Evolutionary conservation across 2,329 filamentous ascomycete genomes (phyloP).

Genomic region (Arthrobotrys iridis): DNA sequence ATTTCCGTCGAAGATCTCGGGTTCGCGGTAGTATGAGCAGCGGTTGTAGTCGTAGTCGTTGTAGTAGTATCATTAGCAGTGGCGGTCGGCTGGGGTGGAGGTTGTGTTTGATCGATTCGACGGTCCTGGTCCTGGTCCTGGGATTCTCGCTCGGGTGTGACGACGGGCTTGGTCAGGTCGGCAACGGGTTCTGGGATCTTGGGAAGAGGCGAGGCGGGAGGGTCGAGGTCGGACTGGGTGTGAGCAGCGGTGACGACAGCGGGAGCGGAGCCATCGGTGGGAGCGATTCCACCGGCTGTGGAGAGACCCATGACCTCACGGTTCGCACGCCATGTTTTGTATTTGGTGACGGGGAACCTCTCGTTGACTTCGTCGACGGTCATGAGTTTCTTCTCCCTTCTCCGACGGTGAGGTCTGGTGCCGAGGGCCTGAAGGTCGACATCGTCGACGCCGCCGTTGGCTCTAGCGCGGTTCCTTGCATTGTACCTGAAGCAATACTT

Average conservation of each 20-base stretch:
- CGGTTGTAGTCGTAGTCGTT: not conserved
- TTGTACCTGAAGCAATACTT: conserved; percentile 99
- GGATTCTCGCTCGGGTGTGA: conserved; percentile 23
- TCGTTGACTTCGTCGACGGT: conserved; percentile 99
- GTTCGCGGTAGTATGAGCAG: not conserved
- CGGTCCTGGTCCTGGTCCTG: conserved; percentile 27
- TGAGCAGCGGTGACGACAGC: conserved; percentile 15
- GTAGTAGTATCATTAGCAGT: not conserved
- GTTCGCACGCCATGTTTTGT: conserved; percentile 90
- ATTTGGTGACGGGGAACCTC: conserved; percentile 93
- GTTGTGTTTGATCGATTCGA: not conserved
- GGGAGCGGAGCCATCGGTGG: conserved; percentile 34
- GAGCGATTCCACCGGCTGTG: conserved; percentile 78
- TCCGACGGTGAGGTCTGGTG: conserved; percentile 81
- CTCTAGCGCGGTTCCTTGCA: conserved; percentile 83
- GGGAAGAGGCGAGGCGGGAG: conserved; percentile 39
- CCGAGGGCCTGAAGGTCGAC: conserved; percentile 84
- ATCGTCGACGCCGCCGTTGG: conserved; percentile 79
- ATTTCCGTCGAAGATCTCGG: conserved; percentile 34
- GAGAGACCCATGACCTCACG: conserved; percentile 85
- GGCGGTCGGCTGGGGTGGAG: not conserved
- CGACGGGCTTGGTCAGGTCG: conserved; percentile 42
- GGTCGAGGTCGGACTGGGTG: conserved; percentile 38
- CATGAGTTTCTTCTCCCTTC: conserved; percentile 98
- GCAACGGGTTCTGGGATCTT: conserved; percentile 50